These are phyloP conservation scores for Solanum aculeatissimum DNA, from an alignment of 305 asterid genomes.

Conservation along the genomic window DNA sequence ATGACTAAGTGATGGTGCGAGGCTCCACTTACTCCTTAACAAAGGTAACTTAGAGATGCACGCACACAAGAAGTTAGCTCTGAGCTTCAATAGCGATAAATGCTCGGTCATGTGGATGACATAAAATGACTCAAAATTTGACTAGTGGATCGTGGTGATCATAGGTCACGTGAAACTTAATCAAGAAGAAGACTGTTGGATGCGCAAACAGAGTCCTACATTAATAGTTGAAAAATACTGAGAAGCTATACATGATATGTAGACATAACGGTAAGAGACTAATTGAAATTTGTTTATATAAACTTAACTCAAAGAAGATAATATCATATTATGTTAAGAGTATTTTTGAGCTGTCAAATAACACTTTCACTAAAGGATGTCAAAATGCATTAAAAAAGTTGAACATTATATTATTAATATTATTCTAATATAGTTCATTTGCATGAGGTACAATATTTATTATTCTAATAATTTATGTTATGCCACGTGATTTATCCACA, in stretches of 20 bases:
- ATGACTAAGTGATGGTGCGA: background rate
- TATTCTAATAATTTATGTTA: background rate
- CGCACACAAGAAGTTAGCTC: background rate
- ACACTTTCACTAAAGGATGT: no score
- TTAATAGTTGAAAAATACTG: background rate
- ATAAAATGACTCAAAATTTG: background rate
- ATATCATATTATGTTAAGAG: no score
- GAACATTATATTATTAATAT: no score
- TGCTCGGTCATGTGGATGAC: background rate
- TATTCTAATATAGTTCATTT: background rate
- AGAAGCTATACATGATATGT: background rate
- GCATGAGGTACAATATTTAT: background rate
- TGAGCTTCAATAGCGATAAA: background rate
- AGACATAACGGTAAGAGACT: no score
- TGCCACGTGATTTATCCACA: background rate
- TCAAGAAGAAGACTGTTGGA: background rate
- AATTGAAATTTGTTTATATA: no score
- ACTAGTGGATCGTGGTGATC: background rate
- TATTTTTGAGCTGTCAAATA: no score
- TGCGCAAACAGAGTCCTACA: background rate
- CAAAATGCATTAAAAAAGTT: no score
- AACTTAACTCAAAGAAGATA: no score
- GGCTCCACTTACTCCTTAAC: background rate
- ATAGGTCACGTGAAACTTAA: background rate
- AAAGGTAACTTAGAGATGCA: background rate